Base-by-base conservation (phyloP, 768 basidiomycete genomes). In the Rhodotorula kratochvilovae region DNA sequence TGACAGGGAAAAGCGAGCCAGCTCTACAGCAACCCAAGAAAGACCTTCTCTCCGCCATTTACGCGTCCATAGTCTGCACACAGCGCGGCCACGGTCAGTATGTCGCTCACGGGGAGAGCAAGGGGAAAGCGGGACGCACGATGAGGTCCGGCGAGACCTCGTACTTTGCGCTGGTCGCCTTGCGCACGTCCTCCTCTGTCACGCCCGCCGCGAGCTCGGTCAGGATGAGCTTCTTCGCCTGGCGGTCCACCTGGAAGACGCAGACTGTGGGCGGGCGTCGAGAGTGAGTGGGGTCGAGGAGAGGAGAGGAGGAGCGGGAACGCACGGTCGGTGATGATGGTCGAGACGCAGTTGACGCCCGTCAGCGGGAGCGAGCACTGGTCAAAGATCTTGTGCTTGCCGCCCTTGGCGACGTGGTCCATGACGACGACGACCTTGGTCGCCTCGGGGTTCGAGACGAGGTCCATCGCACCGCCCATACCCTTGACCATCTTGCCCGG, bases 321-420 rank as follows among this genome's bases (percentile, higher is more conserved):
- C 68, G 87, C 89, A 31, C 96, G 85, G 78, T 97, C 94, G 1
- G 94, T 96, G 81, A 97, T 87, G 78, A 97, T 93, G 70, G 87
- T 87, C 82, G 90, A 92, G 70, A 96, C 91, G 42, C 89, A 85
- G 50, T 89, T 84, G 29, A 91, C 91, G 25, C 94, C 94, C 0
- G 94, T 97, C 56, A 94, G 83, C 25, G 94, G 94, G 57, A 97
- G 86, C 5, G 83, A 82, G 77, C 94, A 96, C 77, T 88, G 81
- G 46, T 76, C 73, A 35, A 95, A 83, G 68, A 97, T 89, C 84
- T 97, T 97, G 46, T 89, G 89, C 75, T 87, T 87, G 53, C 92
- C 94, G 77, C 91, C 88, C 82, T 91, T 92, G 56, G 91, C 89
- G 78, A 87, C 86, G 81, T 95, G 93, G 77, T 96, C 93, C 70